Evolutionary conservation across 177 flowering plant genomes (phyloP).

Genomic region (Vitis hybrid): DNA sequence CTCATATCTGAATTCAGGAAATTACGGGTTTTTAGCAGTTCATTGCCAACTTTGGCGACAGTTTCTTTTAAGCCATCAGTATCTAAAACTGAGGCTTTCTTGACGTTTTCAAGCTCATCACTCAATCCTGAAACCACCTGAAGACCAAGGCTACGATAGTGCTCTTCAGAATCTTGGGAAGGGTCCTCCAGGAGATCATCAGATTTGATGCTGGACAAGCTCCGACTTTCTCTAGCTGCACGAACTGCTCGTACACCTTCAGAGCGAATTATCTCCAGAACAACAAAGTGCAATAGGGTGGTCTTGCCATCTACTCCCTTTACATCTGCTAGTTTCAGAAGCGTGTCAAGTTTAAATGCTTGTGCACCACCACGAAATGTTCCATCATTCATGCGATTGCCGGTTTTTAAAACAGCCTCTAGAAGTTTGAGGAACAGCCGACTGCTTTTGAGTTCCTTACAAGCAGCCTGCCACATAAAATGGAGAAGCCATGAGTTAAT

Average conservation of each 20-base stretch:
- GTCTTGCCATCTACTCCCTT: constrained; percentile 94
- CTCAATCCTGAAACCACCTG: constrained; percentile 76
- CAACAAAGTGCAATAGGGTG: constrained; percentile 92
- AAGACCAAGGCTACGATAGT: constrained; percentile 72
- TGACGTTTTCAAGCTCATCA: constrained; percentile 74
- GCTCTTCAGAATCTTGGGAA: constrained; percentile 47
- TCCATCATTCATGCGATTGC: constrained; percentile 98
- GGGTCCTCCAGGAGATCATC: constrained; percentile 55
- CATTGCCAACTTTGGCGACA: constrained; percentile 54
- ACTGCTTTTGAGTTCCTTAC: constrained; percentile 82
- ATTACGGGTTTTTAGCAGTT: constrained; percentile 43
- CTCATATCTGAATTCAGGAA: constrained; percentile 63
- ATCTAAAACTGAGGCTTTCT: constrained; percentile 78
- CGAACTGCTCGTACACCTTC: constrained; percentile 88
- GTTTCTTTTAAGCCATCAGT: constrained; percentile 61
- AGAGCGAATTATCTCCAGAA: constrained; percentile 90
- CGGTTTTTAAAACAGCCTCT: constrained; percentile 98
- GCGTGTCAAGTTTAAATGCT: constrained; percentile 98
- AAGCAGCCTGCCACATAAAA: constrained; percentile 66
- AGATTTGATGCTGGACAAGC: constrained; percentile 58
- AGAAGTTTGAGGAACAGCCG: constrained; percentile 87
- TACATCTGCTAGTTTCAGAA: constrained; percentile 86
- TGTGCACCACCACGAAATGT: constrained; percentile 98
- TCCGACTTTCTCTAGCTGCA: constrained; percentile 46
- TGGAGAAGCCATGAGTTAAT: not conserved